These are phyloP conservation scores for Cunninghamia lanceolata DNA, from an alignment of 75 land plant genomes.

Conservation along the genomic window DNA sequence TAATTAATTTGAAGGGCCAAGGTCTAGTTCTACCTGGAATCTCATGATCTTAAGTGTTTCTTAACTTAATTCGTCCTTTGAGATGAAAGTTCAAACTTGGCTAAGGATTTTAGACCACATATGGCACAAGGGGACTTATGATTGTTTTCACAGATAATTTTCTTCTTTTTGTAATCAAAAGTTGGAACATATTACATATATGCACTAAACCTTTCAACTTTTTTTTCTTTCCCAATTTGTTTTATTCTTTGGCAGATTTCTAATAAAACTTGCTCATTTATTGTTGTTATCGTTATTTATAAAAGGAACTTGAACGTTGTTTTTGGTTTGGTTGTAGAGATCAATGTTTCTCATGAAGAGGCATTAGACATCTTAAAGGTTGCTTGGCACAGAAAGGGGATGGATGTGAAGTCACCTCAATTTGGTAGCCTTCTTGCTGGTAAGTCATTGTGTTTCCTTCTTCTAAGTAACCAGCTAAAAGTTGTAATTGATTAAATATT, in stretches of 20 bases:
- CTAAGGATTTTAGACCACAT: no score
- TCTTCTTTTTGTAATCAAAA: not conserved
- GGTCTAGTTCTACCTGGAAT: no score
- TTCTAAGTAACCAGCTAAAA: not conserved
- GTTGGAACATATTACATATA: not conserved
- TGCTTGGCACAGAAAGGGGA: not conserved
- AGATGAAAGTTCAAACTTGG: no score
- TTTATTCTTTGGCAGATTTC: not conserved
- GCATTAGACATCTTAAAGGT: constrained; percentile 8
- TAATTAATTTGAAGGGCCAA: no score
- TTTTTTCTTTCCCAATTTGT: not conserved
- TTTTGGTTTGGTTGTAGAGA: not conserved
- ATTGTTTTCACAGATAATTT: no score
- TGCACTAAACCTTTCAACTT: no score
- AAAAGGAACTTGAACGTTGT: not conserved
- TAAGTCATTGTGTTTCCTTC: not conserved
- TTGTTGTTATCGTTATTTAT: not conserved
- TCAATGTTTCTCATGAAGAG: constrained; percentile 5
- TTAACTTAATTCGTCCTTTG: no score
- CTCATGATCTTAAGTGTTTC: no score
- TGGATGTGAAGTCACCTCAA: constrained; percentile 1
- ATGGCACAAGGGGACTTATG: no score
- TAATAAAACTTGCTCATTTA: not conserved
- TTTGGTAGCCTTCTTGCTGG: constrained; percentile 11
- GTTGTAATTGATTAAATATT: not conserved